Conservation (phyloP, 225 moss, liverwort and hornwort genomes). For the Lunularia cruciata region DNA sequence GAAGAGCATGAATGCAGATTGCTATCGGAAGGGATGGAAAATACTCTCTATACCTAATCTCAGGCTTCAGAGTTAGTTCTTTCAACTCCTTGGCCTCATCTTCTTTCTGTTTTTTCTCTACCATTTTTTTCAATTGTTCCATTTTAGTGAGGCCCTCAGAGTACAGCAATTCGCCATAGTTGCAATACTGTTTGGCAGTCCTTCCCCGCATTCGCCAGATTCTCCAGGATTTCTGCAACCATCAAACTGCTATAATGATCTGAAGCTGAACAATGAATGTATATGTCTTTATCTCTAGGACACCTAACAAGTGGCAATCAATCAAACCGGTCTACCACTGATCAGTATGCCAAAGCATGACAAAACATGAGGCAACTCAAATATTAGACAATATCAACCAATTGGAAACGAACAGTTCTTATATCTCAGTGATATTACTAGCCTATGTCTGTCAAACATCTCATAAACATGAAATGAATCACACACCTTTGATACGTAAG, state of each 20-base stretch:
- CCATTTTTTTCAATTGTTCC: slow-evolving; percentile 60
- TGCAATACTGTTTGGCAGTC: slow-evolving; percentile 80
- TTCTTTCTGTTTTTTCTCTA: slow-evolving; percentile 62
- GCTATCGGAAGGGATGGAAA: not conserved
- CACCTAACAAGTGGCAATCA: no score
- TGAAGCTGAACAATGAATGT: no score
- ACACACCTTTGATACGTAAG: slow-evolving; percentile 74
- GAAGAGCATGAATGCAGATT: not conserved
- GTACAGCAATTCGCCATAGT: slow-evolving; percentile 90
- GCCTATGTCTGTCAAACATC: no score
- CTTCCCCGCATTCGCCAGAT: slow-evolving; percentile 84
- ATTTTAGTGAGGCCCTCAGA: slow-evolving; percentile 66
- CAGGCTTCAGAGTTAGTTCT: slow-evolving; percentile 69
- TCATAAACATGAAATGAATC: no score
- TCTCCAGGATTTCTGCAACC: slow-evolving; percentile 75
- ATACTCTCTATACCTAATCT: slow-evolving; percentile 63
- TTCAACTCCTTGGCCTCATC: slow-evolving; percentile 72
- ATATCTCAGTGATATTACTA: no score
- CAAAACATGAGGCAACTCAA: no score
- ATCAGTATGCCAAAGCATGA: no score
- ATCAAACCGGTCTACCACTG: no score
- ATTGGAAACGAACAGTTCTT: not conserved
- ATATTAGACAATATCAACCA: no score
- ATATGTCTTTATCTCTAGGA: no score
- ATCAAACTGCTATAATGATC: not conserved